phyloP scores from a whole-genome alignment of 1,139 yeast species.

The Magnusiomyces fungicola region DNA sequence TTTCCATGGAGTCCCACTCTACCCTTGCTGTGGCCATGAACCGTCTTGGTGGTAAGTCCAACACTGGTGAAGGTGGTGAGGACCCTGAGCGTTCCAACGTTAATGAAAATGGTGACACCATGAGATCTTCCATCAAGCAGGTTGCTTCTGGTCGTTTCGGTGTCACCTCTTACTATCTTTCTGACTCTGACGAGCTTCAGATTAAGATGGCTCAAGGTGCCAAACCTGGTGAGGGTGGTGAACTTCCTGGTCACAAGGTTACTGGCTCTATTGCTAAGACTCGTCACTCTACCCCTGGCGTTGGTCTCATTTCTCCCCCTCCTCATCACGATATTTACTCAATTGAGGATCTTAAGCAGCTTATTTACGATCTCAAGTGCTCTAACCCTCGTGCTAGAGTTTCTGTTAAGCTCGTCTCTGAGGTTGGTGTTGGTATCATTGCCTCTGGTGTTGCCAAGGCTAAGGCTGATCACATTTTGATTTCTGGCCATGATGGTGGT shows the following conservation, averaged over 20 bases:
- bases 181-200: constrained; percentile 96
- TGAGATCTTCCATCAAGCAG: constrained; percentile 97
- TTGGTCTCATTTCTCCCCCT: constrained; percentile 95
- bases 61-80: constrained; percentile 99
- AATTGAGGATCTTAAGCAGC: constrained; percentile 94
- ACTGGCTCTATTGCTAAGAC: constrained; percentile 85
- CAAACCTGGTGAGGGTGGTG: constrained; percentile 99
- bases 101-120: constrained; percentile 83
- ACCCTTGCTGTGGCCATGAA: constrained; percentile 98
- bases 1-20: constrained; percentile 97
- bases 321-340: constrained; percentile 98
- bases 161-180: constrained; percentile 87
- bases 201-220: constrained; percentile 99
- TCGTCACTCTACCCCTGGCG: constrained; percentile 95
- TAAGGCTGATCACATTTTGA: constrained; percentile 90
- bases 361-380: constrained; percentile 93
- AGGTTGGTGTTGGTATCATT: constrained; percentile 98
- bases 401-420: constrained; percentile 91
- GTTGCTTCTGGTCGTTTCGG: constrained; percentile 98
- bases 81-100: constrained; percentile 85
- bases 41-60: constrained; percentile 93
- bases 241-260: constrained; percentile 92
- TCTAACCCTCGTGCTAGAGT: constrained; percentile 96
- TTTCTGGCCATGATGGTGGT: constrained; percentile 99
- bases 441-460: constrained; percentile 99